These are phyloP conservation scores for Aschersonia sp. DNA, from an alignment of 2,329 filamentous ascomycete species.

Conservation along the genomic window DNA sequence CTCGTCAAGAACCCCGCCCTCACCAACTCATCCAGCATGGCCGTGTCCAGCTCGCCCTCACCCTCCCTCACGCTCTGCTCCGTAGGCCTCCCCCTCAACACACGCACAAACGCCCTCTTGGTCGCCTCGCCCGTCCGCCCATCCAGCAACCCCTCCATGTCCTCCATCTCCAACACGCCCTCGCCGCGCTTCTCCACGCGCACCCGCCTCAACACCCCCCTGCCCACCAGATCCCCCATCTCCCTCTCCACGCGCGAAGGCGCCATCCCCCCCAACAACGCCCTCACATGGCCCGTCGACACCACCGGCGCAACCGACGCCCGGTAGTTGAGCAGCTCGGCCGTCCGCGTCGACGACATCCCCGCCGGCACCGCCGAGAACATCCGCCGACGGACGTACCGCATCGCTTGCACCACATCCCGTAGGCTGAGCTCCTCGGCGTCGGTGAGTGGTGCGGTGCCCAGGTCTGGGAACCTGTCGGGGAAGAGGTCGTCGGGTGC, in stretches of 20 bases:
- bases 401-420: constrained; percentile 51
- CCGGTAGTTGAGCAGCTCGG: constrained; percentile 50
- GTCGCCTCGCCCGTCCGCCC: constrained; percentile 23
- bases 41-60: constrained; percentile 19
- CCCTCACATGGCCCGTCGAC: constrained; percentile 50
- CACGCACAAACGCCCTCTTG: constrained; percentile 33
- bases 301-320: constrained; percentile 46
- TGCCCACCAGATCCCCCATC: constrained; percentile 42
- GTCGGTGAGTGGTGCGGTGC: constrained; percentile 37
- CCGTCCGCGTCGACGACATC: constrained; percentile 48
- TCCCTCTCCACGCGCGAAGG: constrained; percentile 55
- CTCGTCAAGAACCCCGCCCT: constrained; percentile 53
- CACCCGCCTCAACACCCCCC: constrained; percentile 45
- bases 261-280: constrained; percentile 35
- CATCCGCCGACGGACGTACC: constrained; percentile 45
- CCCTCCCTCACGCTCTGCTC: constrained; percentile 15
- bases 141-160: constrained; percentile 36
- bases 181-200: constrained; percentile 51
- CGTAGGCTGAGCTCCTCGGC: constrained; percentile 35
- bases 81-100: constrained; percentile 36
- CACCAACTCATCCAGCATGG: constrained; percentile 44
- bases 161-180: constrained; percentile 42
- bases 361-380: constrained; percentile 52
- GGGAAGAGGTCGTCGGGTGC: constrained; percentile 16
- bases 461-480: constrained; percentile 44